Percentiles rank a stretch among this genome's conserved stretches.
phyloP scores from a whole-genome alignment of 805 yeast genomes.

The Millerozyma acaciae region DNA sequence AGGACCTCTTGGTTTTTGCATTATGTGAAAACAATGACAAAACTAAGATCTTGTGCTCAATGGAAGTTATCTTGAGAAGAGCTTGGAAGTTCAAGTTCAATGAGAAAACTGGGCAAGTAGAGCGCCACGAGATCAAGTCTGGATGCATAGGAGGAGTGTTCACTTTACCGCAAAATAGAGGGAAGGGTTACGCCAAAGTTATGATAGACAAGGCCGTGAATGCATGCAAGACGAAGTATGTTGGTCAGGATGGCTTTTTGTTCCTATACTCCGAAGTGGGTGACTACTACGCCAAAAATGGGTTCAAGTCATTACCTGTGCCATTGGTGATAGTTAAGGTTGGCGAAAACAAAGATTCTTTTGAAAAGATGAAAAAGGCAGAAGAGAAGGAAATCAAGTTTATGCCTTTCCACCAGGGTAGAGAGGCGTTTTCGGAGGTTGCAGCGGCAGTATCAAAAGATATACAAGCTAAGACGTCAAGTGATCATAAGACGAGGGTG shows the following conservation, averaged over 20 bases:
- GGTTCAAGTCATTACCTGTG: slow-evolving; percentile 36
- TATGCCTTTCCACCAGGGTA: slow-evolving; percentile 29
- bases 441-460: slow-evolving; percentile 16
- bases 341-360: background rate
- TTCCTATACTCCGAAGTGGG: slow-evolving; percentile 43
- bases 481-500: slow-evolving; percentile 30
- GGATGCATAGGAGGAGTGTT: slow-evolving; percentile 43
- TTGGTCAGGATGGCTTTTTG: slow-evolving; percentile 32
- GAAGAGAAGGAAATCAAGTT: slow-evolving; percentile 10
- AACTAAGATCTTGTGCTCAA: slow-evolving; percentile 24
- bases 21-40: slow-evolving; percentile 18
- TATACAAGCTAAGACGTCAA: slow-evolving; percentile 14
- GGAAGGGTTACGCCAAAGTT: slow-evolving; percentile 34
- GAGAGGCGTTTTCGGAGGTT: slow-evolving; percentile 18
- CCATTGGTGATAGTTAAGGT: slow-evolving; percentile 26
- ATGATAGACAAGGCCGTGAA: slow-evolving; percentile 38
- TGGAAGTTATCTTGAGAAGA: slow-evolving; percentile 32
- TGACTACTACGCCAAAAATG: slow-evolving; percentile 36
- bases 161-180: slow-evolving; percentile 34
- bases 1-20: slow-evolving; percentile 19
- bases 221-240: slow-evolving; percentile 13
- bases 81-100: slow-evolving; percentile 21
- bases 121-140: slow-evolving; percentile 16
- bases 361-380: slow-evolving; percentile 2
- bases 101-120: slow-evolving; percentile 12